A percentile compares a stretch with the other conserved stretches of the same genome.
phyloP scores from a whole-genome alignment of 495 filamentous ascomycete genomes.

The Penicillium steckii region DNA sequence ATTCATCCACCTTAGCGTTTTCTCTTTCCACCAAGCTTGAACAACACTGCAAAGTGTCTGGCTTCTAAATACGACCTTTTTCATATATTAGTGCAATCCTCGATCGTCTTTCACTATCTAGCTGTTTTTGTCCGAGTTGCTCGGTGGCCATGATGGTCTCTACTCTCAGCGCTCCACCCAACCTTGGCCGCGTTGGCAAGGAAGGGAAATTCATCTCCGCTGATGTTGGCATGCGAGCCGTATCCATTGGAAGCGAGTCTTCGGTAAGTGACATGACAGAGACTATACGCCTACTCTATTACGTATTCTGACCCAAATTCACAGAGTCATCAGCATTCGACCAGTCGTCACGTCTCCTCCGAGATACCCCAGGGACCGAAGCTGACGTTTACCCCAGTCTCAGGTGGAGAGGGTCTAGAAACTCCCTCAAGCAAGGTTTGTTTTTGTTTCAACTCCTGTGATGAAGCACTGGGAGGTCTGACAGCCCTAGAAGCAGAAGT shows the following conservation, averaged over 20 bases:
- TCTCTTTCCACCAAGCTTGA: neutral
- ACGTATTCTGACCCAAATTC: neutral
- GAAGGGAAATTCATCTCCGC: conserved; percentile 16
- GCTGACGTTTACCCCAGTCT: conserved; percentile 34
- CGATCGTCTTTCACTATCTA: neutral
- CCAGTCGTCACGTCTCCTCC: conserved; percentile 27
- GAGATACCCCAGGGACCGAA: conserved; percentile 39
- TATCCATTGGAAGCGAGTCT: conserved; percentile 23
- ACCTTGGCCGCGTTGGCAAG: conserved; percentile 21
- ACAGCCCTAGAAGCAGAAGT: conserved; percentile 54
- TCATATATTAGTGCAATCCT: neutral
- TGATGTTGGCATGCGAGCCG: conserved; percentile 16
- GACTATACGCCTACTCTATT: neutral
- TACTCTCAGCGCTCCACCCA: conserved; percentile 24
- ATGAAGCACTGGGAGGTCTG: conserved; percentile 22
- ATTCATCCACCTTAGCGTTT: neutral
- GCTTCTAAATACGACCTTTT: too few species aligned
- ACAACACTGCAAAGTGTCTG: too few species aligned
- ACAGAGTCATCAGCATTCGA: conserved; percentile 31
- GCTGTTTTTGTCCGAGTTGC: conserved; percentile 6
- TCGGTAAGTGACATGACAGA: conserved; percentile 24
- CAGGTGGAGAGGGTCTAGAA: conserved; percentile 18
- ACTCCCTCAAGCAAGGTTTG: conserved; percentile 38
- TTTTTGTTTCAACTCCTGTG: neutral
- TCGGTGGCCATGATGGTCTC: conserved; percentile 25